Evolutionary conservation across 441 rosid species (phyloP), one percentile per base, ranked within the genome.

Genomic region (Cnidoscolus chayamansa): DNA sequence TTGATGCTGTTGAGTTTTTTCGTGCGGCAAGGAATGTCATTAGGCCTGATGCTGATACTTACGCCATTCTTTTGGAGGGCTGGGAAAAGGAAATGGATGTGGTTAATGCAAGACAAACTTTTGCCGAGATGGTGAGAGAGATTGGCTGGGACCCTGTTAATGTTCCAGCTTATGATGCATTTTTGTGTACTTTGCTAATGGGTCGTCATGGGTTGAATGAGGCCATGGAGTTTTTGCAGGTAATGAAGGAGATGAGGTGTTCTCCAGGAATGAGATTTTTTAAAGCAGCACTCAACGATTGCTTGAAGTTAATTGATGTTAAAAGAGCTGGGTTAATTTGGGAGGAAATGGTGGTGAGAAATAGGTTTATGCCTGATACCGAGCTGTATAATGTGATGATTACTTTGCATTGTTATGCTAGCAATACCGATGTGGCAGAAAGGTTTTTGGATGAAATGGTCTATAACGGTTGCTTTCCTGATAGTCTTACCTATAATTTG

Each of bases 131-230:
- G 93, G 80, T 87, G 47, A 37, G 3, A 0, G 86, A 84, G 35
- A 68, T 89, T 1, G 91, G 93, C 62, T 89, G 89, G 91, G 83
- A 89, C 72, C 89, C 86, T 0, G 60, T 8, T 35, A 89, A 87
- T 68, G 72, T 82, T 20, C 87, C 87, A 0, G 91, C 93, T 9
- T 87, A 89, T 49, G 85, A 79, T 65, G 69, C 90, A 0, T 79
- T 84, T 73, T 64, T 89, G 79, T 50, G 74, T 76, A 87, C 87
- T 74, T 72, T 89, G 72, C 70, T 89, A 17, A 64, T 55, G 71
- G 87, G 80, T 16, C 56, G 48, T 50, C 75, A 70, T 71, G 93
- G 86, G 63, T 53, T 85, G 60, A 45, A 25, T 54, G 91, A 84
- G 78, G 80, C 78, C 15, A 53, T 83, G 70, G 78, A 67, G 74